Evolutionary conservation across 2,329 filamentous ascomycete species (phyloP).

Genomic region (Lojkania enalia): DNA sequence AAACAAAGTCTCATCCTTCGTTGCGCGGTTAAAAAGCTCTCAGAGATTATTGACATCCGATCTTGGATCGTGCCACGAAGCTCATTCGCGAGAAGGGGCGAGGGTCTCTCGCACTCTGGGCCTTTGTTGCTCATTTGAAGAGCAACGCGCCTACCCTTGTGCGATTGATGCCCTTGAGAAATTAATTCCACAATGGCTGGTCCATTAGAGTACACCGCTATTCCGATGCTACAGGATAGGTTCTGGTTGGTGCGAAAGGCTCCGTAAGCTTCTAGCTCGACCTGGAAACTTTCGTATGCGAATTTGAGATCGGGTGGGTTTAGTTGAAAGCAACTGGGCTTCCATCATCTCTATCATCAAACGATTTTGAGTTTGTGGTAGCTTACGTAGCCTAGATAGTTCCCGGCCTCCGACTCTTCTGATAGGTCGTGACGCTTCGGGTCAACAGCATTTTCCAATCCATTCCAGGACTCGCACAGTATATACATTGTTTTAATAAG

Average conservation of each 20-base stretch:
- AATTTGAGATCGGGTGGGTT: constrained; percentile 22
- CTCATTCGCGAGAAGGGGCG: background rate
- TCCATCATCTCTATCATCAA: too few species aligned
- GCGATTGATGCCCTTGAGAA: constrained; percentile 15
- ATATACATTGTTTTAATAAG: too few species aligned
- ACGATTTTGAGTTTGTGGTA: too few species aligned
- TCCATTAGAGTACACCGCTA: constrained; percentile 26
- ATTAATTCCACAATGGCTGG: constrained; percentile 16
- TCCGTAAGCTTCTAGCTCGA: constrained; percentile 18
- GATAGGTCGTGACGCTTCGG: too few species aligned
- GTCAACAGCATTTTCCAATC: too few species aligned
- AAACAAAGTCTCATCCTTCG: constrained; percentile 17
- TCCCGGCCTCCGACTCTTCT: too few species aligned
- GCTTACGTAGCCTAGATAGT: too few species aligned
- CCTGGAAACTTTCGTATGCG: constrained; percentile 19
- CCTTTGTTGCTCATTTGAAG: constrained; percentile 17
- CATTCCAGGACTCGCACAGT: too few species aligned
- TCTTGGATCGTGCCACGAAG: constrained; percentile 1
- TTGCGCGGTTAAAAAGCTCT: constrained; percentile 20
- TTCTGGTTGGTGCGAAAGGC: constrained; percentile 22
- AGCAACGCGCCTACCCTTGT: constrained; percentile 20
- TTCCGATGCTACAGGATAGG: constrained; percentile 27
- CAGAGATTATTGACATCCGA: constrained; percentile 8
- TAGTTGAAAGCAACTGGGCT: too few species aligned
- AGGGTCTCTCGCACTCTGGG: constrained; percentile 18